phyloP scores from a whole-genome alignment of 768 basidiomycete genomes.

The Pluteus cervinus region DNA sequence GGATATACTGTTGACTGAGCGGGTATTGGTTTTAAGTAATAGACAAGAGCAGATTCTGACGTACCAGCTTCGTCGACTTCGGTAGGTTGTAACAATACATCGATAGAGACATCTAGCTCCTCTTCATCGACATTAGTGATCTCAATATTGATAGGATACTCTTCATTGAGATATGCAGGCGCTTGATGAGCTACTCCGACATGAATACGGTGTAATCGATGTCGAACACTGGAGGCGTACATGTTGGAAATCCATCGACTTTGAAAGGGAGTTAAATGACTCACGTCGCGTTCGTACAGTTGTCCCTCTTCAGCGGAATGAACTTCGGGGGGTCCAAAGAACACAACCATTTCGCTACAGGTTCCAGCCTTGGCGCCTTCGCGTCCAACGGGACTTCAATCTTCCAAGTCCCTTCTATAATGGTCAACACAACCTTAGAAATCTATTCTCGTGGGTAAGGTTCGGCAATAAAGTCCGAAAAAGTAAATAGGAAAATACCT shows the following conservation, averaged over 20 bases:
- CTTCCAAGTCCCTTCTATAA: conserved; percentile 61
- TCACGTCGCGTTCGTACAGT: conserved; percentile 42
- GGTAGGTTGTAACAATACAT: conserved; percentile 75
- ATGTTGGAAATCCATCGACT: conserved; percentile 3
- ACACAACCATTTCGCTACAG: conserved; percentile 48
- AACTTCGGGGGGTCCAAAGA: conserved; percentile 49
- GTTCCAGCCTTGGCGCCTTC: conserved; percentile 25
- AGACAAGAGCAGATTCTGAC: conserved; percentile 14
- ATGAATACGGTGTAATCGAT: conserved; percentile 52
- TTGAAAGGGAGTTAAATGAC: conserved; percentile 15
- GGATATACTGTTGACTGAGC: conserved; percentile 52
- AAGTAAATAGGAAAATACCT: conserved; percentile 34
- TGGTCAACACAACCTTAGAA: conserved; percentile 39
- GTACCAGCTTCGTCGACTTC: conserved; percentile 69
- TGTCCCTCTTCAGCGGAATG: conserved; percentile 42
- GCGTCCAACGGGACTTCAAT: conserved; percentile 56
- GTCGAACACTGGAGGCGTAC: conserved; percentile 41
- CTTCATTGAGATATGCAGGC: conserved; percentile 79
- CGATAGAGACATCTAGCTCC: conserved; percentile 61
- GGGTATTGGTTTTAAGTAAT: neutral
- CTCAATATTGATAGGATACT: conserved; percentile 65
- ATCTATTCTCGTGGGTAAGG: conserved; percentile 28
- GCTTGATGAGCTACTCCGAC: conserved; percentile 52
- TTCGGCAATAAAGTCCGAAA: conserved; percentile 1
- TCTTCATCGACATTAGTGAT: conserved; percentile 69